A percentile compares a stretch with the other conserved stretches of the same genome.
These are phyloP conservation scores for Zygoascus biomembranicola DNA, from an alignment of 805 yeast species.

Conservation along the genomic window DNA sequence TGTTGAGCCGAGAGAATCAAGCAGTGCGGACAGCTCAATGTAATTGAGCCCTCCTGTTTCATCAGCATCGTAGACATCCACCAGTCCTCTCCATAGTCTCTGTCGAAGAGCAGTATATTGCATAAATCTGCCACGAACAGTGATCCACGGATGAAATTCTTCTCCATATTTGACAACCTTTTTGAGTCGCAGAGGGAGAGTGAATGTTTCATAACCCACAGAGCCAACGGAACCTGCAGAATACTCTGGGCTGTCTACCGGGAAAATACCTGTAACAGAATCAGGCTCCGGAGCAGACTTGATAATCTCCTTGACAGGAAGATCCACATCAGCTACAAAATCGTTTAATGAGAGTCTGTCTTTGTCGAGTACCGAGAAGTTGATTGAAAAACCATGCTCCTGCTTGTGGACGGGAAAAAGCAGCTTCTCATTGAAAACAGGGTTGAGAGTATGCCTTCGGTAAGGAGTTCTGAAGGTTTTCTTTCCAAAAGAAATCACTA, in stretches of 20 bases:
- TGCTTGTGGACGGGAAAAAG: constrained; percentile 66
- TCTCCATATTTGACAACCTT: constrained; percentile 23
- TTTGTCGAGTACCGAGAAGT: constrained; percentile 71
- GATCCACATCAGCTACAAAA: constrained; percentile 57
- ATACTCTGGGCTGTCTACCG: constrained; percentile 12
- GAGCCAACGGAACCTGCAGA: constrained; percentile 5
- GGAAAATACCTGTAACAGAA: constrained; percentile 28
- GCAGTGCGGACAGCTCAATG: constrained; percentile 53
- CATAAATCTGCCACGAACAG: constrained; percentile 54
- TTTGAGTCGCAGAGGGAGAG: constrained; percentile 32
- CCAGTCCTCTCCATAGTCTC: constrained; percentile 60
- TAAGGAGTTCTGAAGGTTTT: constrained; percentile 80
- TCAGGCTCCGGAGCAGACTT: constrained; percentile 27
- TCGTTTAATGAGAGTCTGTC: constrained; percentile 81
- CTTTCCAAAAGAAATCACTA: constrained; percentile 82
- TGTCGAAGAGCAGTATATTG: constrained; percentile 57
- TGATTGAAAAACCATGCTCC: constrained; percentile 58
- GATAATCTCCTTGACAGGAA: constrained; percentile 47
- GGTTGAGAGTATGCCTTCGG: constrained; percentile 73
- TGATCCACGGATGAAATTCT: constrained; percentile 44
- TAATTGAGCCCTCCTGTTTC: constrained; percentile 41
- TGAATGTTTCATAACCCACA: constrained; percentile 16
- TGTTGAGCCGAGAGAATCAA: constrained; percentile 56
- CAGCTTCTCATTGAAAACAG: constrained; percentile 70
- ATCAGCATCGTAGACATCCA: constrained; percentile 44